Evolutionary conservation across 805 yeast genomes (phyloP).

Genomic region (Wickerhamiella bombiphila): DNA sequence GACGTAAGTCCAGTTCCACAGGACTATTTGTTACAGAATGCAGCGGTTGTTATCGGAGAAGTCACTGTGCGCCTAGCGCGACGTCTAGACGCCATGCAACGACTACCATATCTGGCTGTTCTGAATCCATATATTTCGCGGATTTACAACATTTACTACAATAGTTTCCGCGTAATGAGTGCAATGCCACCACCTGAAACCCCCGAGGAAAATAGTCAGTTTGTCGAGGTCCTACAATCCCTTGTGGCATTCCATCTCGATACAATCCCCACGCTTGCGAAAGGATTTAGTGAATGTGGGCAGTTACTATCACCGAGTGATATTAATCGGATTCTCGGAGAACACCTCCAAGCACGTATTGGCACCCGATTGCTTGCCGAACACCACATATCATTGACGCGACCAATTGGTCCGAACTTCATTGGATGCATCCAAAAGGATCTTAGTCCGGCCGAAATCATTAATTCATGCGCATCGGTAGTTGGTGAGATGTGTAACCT

Average conservation of each 20-base stretch:
- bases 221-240: constrained; percentile 38
- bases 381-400: constrained; percentile 59
- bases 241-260: constrained; percentile 70
- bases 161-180: constrained; percentile 44
- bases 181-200: constrained; percentile 32
- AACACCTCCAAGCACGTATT: constrained; percentile 70
- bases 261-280: constrained; percentile 65
- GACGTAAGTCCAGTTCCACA: constrained; percentile 11
- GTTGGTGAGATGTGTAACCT: constrained; percentile 73
- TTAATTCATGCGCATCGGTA: constrained; percentile 50
- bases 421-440: constrained; percentile 56
- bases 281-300: constrained; percentile 63
- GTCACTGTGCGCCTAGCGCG: constrained; percentile 37
- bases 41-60: constrained; percentile 17
- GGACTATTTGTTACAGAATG: constrained; percentile 21
- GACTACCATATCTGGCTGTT: constrained; percentile 69
- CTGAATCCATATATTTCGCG: constrained; percentile 75
- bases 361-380: constrained; percentile 76
- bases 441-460: constrained; percentile 46
- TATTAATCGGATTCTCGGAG: constrained; percentile 51
- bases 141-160: constrained; percentile 57
- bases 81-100: constrained; percentile 53
- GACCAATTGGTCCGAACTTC: constrained; percentile 31
- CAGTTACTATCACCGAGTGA: constrained; percentile 31
- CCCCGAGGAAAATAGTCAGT: constrained; percentile 37